phyloP scores from a whole-genome alignment of 2,329 filamentous ascomycete species.

The Fusarium lyarnte region DNA sequence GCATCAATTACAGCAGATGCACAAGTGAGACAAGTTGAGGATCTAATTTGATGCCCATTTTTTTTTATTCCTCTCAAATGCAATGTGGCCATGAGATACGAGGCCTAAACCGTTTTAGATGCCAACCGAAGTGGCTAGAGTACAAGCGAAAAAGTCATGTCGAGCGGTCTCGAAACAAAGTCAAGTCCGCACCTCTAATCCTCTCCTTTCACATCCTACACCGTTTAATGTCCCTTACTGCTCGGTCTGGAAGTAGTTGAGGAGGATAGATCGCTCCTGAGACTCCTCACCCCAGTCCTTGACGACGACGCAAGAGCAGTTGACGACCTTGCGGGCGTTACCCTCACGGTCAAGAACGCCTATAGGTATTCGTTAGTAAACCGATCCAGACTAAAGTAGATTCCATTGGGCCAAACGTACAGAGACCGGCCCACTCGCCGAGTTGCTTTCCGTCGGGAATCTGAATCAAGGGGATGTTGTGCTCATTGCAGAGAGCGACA shows the following conservation, averaged over 20 bases:
- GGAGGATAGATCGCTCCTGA: conserved; percentile 97
- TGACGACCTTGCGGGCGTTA: conserved; percentile 99
- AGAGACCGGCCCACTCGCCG: conserved; percentile 99
- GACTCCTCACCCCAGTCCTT: conserved; percentile 99
- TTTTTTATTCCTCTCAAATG: conserved; percentile 53
- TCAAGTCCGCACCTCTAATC: conserved; percentile 53
- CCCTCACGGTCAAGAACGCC: conserved; percentile 99
- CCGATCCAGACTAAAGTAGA: background rate
- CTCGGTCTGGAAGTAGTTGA: conserved; percentile 99
- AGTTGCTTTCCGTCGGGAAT: conserved; percentile 99
- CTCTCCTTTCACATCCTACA: conserved; percentile 50
- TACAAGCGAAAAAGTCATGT: conserved; percentile 54
- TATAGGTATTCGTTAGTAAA: conserved; percentile 54
- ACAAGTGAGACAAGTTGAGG: conserved; percentile 10
- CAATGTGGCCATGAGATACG: conserved; percentile 48
- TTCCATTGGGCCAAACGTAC: conserved; percentile 68
- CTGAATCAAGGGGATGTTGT: conserved; percentile 99
- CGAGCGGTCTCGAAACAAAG: conserved; percentile 47
- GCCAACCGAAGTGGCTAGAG: conserved; percentile 59
- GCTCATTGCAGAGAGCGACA: conserved; percentile 97
- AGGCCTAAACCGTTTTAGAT: conserved; percentile 54
- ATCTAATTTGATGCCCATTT: conserved; percentile 47
- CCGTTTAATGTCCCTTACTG: conserved; percentile 59
- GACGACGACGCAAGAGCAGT: conserved; percentile 99
- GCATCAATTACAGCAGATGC: background rate